phyloP scores from a whole-genome alignment of 192 early-diverging fungal genomes.

The Dissophora globulifera region DNA sequence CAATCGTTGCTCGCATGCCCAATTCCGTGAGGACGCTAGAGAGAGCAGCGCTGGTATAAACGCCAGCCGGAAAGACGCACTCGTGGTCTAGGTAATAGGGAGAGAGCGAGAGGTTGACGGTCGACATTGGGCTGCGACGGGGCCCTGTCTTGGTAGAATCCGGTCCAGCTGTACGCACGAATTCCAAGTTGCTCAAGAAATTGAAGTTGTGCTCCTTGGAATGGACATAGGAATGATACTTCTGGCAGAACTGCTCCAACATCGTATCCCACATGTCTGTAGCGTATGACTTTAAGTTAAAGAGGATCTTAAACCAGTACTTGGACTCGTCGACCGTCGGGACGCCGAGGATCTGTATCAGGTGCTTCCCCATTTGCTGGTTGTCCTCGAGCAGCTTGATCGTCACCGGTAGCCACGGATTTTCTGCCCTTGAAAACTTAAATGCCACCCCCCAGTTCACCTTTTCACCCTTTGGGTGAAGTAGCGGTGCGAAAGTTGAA shows the following conservation, averaged over 20 bases:
- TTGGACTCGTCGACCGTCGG: not conserved
- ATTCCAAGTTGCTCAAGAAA: not conserved
- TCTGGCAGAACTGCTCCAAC: not conserved
- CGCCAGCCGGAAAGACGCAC: slow-evolving; percentile 20
- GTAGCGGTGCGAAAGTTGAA: not conserved
- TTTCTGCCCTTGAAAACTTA: not conserved
- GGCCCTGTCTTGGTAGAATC: not conserved
- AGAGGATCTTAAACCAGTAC: slow-evolving; percentile 19
- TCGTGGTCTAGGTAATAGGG: slow-evolving; percentile 7
- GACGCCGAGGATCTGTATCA: not conserved
- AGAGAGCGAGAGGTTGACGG: not conserved
- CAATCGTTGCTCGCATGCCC: slow-evolving; percentile 11
- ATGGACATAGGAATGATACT: slow-evolving; percentile 11
- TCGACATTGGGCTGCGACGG: not conserved
- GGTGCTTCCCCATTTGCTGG: not conserved
- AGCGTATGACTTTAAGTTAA: not conserved
- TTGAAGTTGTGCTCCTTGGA: not conserved
- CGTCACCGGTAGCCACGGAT: slow-evolving; percentile 13
- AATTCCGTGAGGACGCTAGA: slow-evolving; percentile 1
- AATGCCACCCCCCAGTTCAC: not conserved
- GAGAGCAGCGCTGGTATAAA: not conserved
- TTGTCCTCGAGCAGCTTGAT: slow-evolving; percentile 3
- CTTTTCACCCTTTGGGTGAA: not conserved
- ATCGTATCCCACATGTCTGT: slow-evolving; percentile 16
- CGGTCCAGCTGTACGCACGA: slow-evolving; percentile 7